Conservation (phyloP, 202 grass and related monocot genomes). For the Bolboschoenoplectus hybrid region DNA sequence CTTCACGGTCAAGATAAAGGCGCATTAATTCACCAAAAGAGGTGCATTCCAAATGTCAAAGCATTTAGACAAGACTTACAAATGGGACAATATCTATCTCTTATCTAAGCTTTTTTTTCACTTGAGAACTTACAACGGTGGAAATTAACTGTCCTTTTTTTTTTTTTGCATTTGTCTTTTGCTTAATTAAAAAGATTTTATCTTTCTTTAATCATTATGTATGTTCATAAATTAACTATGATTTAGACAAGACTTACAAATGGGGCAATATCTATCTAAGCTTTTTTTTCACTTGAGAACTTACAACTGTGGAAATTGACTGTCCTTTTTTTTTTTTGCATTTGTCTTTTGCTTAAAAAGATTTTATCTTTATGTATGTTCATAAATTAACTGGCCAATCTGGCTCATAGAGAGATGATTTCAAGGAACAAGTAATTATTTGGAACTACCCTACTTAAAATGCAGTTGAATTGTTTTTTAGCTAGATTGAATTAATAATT, state of each 20-base stretch:
- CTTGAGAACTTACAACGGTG: slow-evolving; percentile 12
- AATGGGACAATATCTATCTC: neutral
- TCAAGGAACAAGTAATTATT: slow-evolving; percentile 1
- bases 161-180: neutral
- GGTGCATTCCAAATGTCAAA: slow-evolving; percentile 27
- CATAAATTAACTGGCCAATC: neutral
- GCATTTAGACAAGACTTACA: slow-evolving; percentile 5
- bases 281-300: slow-evolving; percentile 1
- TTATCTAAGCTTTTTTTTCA: neutral
- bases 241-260: slow-evolving; percentile 9
- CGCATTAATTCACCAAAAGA: neutral
- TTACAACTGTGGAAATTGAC: neutral
- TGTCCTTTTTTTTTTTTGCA: neutral
- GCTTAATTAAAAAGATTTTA: neutral
- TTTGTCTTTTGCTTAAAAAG: neutral
- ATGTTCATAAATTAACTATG: neutral
- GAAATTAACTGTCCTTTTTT: neutral
- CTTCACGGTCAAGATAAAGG: slow-evolving; percentile 45
- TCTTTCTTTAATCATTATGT: neutral
- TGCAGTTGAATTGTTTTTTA: neutral
- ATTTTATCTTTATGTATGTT: neutral
- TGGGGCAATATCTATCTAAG: neutral
- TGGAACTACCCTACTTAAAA: slow-evolving; percentile 27
- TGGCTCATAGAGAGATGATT: neutral
- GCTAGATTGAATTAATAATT: neutral